Conservation (phyloP, 805 yeast species). For the Yamadazyma kitorensis region DNA sequence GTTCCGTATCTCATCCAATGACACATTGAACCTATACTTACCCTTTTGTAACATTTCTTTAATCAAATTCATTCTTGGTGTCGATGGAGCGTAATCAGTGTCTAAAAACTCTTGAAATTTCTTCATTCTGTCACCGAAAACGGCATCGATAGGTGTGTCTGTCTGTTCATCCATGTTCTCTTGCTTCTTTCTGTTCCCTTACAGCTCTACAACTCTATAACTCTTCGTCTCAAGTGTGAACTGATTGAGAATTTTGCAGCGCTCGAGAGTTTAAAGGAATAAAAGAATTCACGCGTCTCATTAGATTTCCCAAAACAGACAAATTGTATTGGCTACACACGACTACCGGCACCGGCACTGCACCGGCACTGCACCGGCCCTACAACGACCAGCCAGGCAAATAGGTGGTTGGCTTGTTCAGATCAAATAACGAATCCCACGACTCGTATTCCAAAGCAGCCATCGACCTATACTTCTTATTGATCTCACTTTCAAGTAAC, state of each 20-base stretch:
- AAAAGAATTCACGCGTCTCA: slow-evolving; percentile 22
- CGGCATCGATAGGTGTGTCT: slow-evolving; percentile 38
- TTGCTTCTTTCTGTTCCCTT: not conserved
- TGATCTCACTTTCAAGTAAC: slow-evolving; percentile 59
- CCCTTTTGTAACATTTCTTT: slow-evolving; percentile 69
- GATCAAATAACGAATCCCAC: slow-evolving; percentile 39
- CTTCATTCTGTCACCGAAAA: slow-evolving; percentile 79
- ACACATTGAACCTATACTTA: slow-evolving; percentile 63
- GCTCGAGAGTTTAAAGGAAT: slow-evolving; percentile 2
- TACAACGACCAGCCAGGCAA: no score
- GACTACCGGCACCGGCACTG: no score
- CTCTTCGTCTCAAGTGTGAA: no score
- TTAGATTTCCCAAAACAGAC: slow-evolving; percentile 24
- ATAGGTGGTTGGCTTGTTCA: no score
- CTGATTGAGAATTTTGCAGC: no score
- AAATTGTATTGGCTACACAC: slow-evolving; percentile 16
- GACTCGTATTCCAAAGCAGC: slow-evolving; percentile 77
- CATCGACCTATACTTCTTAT: slow-evolving; percentile 63
- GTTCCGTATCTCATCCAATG: slow-evolving; percentile 84
- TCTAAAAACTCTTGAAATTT: slow-evolving; percentile 85
- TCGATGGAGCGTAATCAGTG: slow-evolving; percentile 45
- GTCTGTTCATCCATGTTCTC: slow-evolving; percentile 17
- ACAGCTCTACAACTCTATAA: not conserved
- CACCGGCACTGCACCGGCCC: no score
- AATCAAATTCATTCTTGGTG: slow-evolving; percentile 68